These are phyloP conservation scores for Aspergillus chevalieri DNA, from an alignment of 2,329 filamentous ascomycete species.

Conservation along the genomic window DNA sequence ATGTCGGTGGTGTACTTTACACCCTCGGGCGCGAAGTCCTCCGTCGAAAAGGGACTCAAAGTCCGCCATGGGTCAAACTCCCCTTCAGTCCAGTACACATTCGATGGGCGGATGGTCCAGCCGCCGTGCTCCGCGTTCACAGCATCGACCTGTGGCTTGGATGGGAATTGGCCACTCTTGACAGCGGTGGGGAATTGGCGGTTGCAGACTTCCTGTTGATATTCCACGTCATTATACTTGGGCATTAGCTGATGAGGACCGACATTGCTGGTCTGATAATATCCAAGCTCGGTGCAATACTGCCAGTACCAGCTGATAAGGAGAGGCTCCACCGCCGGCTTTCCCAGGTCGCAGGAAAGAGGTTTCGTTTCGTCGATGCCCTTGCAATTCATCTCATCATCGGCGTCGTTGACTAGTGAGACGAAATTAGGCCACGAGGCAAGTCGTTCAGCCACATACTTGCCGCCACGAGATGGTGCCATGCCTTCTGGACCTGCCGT, in stretches of 20 bases:
- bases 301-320: conserved; percentile 47
- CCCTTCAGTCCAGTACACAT: conserved; percentile 46
- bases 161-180: conserved; percentile 35
- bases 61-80: conserved; percentile 50
- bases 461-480: conserved; percentile 34
- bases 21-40: conserved; percentile 35
- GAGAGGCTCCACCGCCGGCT: conserved; percentile 27
- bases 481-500: conserved; percentile 37
- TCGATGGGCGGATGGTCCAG: conserved; percentile 48
- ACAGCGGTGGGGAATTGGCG: conserved; percentile 43
- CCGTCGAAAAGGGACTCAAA: conserved; percentile 38
- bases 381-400: conserved; percentile 28
- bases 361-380: conserved; percentile 17
- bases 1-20: conserved; percentile 35
- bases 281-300: conserved; percentile 50
- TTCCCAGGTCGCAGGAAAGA: conserved; percentile 34
- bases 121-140: conserved; percentile 45
- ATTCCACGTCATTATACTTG: conserved; percentile 40
- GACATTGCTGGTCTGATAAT: conserved; percentile 44
- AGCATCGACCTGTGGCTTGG: conserved; percentile 30
- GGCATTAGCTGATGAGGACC: conserved; percentile 44
- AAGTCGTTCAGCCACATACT: conserved; percentile 39
- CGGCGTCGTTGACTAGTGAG: too few relatives aligned
- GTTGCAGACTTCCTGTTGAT: conserved; percentile 43
- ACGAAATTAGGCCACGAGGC: conserved; percentile 29